Evolutionary conservation across 2,329 filamentous ascomycete species (phyloP).

Genomic region (Monosporascus sp.): DNA sequence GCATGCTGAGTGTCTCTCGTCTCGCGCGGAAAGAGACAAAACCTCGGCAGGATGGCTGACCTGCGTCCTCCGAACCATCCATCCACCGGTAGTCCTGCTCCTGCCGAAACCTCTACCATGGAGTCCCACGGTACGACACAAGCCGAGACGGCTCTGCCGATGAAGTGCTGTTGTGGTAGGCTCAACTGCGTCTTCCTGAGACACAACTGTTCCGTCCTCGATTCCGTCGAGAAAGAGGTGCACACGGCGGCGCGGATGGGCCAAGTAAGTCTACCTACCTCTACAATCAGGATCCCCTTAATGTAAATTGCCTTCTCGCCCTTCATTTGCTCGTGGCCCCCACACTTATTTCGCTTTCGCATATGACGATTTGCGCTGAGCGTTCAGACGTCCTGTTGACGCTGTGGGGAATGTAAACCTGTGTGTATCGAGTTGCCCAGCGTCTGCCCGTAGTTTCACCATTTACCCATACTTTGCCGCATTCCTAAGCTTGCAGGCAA

Average conservation of each 20-base stretch:
- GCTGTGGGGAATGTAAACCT: not conserved
- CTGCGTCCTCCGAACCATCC: constrained; percentile 1
- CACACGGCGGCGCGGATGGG: constrained; percentile 81
- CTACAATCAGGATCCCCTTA: constrained; percentile 10
- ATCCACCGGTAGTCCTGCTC: constrained; percentile 2
- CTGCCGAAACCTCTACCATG: not conserved
- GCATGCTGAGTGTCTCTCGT: constrained; percentile 16
- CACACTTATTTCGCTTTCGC: not conserved
- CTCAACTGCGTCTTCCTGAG: constrained; percentile 72
- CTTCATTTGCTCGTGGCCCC: not conserved
- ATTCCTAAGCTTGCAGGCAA: constrained; percentile 16
- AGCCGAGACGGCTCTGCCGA: constrained; percentile 25
- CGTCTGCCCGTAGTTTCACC: not conserved
- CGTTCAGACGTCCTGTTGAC: not conserved
- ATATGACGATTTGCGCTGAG: not conserved
- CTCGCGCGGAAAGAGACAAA: constrained; percentile 11
- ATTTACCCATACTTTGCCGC: constrained; percentile 1
- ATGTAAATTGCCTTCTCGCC: not conserved
- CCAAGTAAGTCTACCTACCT: constrained; percentile 64
- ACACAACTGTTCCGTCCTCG: constrained; percentile 73
- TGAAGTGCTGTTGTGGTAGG: constrained; percentile 81
- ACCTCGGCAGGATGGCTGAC: constrained; percentile 12
- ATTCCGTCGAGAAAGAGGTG: constrained; percentile 82
- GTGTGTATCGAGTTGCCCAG: not conserved
- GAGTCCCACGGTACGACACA: constrained; percentile 1